Base-by-base conservation (phyloP, 2,329 filamentous ascomycete species). In the Fonsecaea monophora region DNA sequence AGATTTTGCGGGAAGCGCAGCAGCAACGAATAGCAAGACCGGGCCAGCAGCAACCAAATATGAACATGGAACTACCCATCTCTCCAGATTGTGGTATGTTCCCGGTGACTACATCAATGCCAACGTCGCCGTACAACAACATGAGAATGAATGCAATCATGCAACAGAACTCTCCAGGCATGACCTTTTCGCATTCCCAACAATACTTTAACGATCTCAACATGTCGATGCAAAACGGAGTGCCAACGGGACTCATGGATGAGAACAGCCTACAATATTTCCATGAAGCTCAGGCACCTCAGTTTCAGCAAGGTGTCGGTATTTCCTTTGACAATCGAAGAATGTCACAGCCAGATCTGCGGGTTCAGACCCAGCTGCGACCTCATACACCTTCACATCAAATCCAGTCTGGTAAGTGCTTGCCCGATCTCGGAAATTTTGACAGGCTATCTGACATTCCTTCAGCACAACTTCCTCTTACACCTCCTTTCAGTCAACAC, bases 1-100 rank as follows among this genome's bases (percentile, higher is more conserved):
- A 92, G 86, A 85, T 88, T 82, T 86, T 92, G 89, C 90, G 90
- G 90, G 91, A 92, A 91, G 86, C 90, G 89, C 92, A 94, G 87
- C 88, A 92, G 89, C 91, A 93, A 84, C 88, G 87, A 86, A 86
- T 88, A 86, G 87, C 87, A 87, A 89, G 91, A 88, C 90, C 90
- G 87, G 89, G 90, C 86, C 84, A 79, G 75, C 78, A 81, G 68
- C 76, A 76, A 57, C 75, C 55, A 10, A 65, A 71, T 53, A 69
- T 64, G 60, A 66, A 65, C 55, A 56, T 70, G 21, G 66, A 67
- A 78, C 71, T 79, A 78, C 72, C 78, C 79, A 70, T 77, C 78
- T 70, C 79, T 77, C 74, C 78, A 21, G 71, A 71, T 45, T 74
- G 72, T 66, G 70, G 67, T 42, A 68, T 71, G 15, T 74, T 69